Percentiles rank a stretch among this genome's conserved stretches.
Conservation (phyloP, 768 basidiomycete genomes). For the Jaapia argillacea region DNA sequence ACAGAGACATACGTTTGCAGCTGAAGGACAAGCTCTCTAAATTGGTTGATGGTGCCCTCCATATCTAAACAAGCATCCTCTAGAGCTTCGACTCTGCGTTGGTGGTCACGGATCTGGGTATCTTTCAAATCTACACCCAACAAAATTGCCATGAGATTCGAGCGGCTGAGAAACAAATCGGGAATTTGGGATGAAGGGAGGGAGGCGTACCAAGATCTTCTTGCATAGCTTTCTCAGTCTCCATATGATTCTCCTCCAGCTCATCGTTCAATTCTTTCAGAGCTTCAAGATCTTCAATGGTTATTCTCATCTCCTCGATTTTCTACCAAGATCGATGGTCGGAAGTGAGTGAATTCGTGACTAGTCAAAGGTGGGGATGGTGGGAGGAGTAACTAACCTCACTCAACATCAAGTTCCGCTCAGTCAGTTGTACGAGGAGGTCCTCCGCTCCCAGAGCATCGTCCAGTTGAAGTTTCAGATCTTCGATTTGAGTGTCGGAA, state of each 20-base stretch:
- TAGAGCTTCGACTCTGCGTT: slow-evolving; percentile 50
- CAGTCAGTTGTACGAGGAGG: slow-evolving; percentile 90
- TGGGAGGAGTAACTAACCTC: slow-evolving; percentile 42
- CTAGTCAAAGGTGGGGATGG: background rate
- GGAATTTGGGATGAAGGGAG: background rate
- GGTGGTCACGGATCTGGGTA: slow-evolving; percentile 53
- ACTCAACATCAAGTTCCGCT: slow-evolving; percentile 83
- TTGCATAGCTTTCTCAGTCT: slow-evolving; percentile 85
- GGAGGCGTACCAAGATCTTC: slow-evolving; percentile 71
- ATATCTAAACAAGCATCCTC: slow-evolving; percentile 80
- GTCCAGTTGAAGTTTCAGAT: slow-evolving; percentile 89
- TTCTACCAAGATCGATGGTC: too few relatives aligned
- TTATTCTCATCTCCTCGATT: slow-evolving; percentile 95
- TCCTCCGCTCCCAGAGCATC: slow-evolving; percentile 94
- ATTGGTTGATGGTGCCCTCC: slow-evolving; percentile 82
- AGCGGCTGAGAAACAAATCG: background rate
- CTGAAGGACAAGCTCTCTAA: slow-evolving; percentile 83
- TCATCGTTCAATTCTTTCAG: slow-evolving; percentile 96
- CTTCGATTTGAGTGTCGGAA: slow-evolving; percentile 87
- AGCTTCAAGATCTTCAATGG: slow-evolving; percentile 93
- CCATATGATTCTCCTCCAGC: slow-evolving; percentile 91
- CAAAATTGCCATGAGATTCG: slow-evolving; percentile 1
- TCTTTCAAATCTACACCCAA: slow-evolving; percentile 56
- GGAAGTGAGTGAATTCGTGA: background rate
- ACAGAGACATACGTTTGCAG: slow-evolving; percentile 63